Evolutionary conservation across 2,329 filamentous ascomycete species (phyloP), one percentile per base, ranked within the genome.

Genomic region (Aureobasidium zeae): DNA sequence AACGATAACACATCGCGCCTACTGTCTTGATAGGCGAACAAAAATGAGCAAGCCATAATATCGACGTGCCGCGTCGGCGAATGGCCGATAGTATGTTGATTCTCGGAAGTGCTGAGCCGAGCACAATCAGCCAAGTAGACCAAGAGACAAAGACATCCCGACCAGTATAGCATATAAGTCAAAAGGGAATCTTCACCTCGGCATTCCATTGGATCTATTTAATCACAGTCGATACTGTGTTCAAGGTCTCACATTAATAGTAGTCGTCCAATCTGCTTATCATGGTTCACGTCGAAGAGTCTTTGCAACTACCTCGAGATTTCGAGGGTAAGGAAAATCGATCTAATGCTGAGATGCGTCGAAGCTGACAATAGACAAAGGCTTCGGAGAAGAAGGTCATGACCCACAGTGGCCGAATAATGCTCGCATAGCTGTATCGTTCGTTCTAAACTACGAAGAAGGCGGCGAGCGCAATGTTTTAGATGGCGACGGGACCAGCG

Each of bases 391-490:
- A 10, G 41, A 50, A 15, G 32, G 38, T 9, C 53, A 49, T 7
- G 51, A 59, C 24, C 51, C 57, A 6, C 55, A 61, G 37, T 68
- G 65, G 65, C 65, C 65, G 9, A 64, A 66, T 44, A 54, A 57
- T 16, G 63, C 64, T 45, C 63, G 63, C 44, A 66, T 68, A n/a
- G 64, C 64, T 11, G 57, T 69, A 1, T 67, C 64, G 0, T 68
- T 69, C 49, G 65, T 68, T 32, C 61, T 69, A 41, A 69, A 68
- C 54, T 68, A 68, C 47, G 65, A 68, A 53, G 65, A 67, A 57
- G 64, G 63, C 44, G 63, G 61, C 37, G 64, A 67, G 49, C 59
- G 63, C 17, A 59, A 53, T 24, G 56, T 67, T 12, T 52, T 65
- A 5, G 53, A 57, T 25, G 65, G 65, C 17, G 65, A 68, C 44